Evolutionary conservation across 495 filamentous ascomycete species (phyloP).

Genomic region (Aspergillus nanangensis): DNA sequence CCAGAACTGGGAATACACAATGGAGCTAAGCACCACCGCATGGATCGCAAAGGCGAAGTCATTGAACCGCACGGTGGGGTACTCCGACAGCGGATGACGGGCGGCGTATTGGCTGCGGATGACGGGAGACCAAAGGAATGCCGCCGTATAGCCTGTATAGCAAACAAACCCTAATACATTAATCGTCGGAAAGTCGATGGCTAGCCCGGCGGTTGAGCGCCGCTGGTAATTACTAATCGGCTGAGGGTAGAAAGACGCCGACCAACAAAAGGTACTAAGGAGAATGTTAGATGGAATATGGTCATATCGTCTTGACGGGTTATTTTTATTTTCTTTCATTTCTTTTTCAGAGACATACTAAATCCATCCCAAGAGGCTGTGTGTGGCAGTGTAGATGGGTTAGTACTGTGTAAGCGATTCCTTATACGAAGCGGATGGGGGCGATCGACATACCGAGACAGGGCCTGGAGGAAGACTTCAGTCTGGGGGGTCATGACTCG

Average conservation of each 20-base stretch:
- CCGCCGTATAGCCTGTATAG: conserved; percentile 68
- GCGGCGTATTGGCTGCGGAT: conserved; percentile 80
- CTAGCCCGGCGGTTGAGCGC: conserved; percentile 72
- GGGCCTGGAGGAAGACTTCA: conserved; percentile 35
- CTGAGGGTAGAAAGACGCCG: conserved; percentile 89
- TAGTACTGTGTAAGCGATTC: conserved; percentile 5
- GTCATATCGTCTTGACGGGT: no score
- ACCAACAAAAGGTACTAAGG: conserved; percentile 66
- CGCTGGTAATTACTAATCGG: conserved; percentile 69
- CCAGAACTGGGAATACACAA: conserved; percentile 71
- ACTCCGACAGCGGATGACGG: conserved; percentile 64
- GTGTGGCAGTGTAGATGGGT: background rate
- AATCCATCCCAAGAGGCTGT: conserved; percentile 39
- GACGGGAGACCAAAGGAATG: conserved; percentile 71
- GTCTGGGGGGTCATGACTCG: conserved; percentile 22
- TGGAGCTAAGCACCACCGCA: conserved; percentile 60
- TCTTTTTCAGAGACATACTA: conserved; percentile 32
- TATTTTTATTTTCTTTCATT: no score
- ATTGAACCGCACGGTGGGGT: conserved; percentile 83
- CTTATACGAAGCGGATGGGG: no score
- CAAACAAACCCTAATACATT: conserved; percentile 79
- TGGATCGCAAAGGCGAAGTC: conserved; percentile 85
- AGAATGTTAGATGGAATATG: no score
- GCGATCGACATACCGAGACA: conserved; percentile 45
- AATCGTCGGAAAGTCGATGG: conserved; percentile 79